Percentiles rank a stretch among this genome's conserved stretches.
These are phyloP conservation scores for Annona cherimola DNA, from an alignment of 164 flowering plant genomes.

Conservation along the genomic window DNA sequence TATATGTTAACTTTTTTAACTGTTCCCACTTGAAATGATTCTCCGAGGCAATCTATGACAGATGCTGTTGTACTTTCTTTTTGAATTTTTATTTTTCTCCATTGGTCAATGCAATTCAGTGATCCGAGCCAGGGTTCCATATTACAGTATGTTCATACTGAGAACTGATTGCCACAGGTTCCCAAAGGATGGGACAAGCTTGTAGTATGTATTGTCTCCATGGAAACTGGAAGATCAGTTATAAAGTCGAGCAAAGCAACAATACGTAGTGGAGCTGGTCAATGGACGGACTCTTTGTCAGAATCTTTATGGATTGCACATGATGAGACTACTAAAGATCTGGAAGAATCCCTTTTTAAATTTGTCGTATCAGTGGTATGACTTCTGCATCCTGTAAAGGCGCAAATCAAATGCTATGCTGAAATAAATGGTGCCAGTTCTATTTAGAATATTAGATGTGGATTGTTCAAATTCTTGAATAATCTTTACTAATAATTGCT, in stretches of 20 bases:
- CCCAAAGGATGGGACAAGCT: slow-evolving; percentile 75
- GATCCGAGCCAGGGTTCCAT: not conserved
- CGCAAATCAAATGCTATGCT: not conserved
- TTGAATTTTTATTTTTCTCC: not conserved
- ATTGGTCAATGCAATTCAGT: not conserved
- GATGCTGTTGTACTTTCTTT: not conserved
- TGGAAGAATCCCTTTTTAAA: slow-evolving; percentile 34
- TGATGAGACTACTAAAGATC: slow-evolving; percentile 34
- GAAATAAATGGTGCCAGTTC: not conserved
- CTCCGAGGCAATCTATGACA: not conserved
- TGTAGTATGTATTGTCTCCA: slow-evolving; percentile 36
- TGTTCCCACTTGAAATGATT: too few relatives aligned
- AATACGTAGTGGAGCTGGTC: slow-evolving; percentile 47
- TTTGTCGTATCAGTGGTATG: slow-evolving; percentile 50
- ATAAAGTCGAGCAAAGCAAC: slow-evolving; percentile 43
- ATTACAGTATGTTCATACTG: not conserved
- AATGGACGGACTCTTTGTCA: slow-evolving; percentile 52
- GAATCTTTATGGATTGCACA: slow-evolving; percentile 47
- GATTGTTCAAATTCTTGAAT: not conserved
- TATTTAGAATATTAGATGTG: not conserved
- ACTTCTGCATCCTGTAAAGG: not conserved
- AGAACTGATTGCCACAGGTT: slow-evolving; percentile 29
- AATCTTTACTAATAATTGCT: not conserved
- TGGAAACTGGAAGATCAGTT: slow-evolving; percentile 47
- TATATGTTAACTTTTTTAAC: too few relatives aligned